Conservation (phyloP, 2,329 filamentous ascomycete species). For the Epichloe festucae region DNA sequence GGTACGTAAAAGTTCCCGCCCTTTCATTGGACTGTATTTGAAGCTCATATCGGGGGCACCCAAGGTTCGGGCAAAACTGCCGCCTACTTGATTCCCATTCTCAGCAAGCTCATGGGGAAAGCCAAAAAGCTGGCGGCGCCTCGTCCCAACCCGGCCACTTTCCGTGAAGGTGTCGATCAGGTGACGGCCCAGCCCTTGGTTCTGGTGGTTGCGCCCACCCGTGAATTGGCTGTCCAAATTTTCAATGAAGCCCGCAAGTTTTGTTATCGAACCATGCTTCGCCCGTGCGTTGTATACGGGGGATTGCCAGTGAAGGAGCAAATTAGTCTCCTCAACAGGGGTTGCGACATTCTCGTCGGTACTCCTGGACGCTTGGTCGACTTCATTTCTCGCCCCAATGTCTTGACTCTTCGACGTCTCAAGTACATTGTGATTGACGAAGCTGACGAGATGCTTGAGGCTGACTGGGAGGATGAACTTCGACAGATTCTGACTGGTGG, state of each 20-base stretch:
- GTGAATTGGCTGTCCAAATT: conserved; percentile 86
- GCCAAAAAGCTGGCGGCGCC: conserved; percentile 73
- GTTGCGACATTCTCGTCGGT: conserved; percentile 80
- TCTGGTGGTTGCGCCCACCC: conserved; percentile 71
- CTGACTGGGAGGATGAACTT: conserved; percentile 68
- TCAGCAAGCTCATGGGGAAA: conserved; percentile 92
- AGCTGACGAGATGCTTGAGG: conserved; percentile 79
- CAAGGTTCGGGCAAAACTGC: conserved; percentile 92
- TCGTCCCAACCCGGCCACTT: conserved; percentile 52
- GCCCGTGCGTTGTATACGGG: conserved; percentile 86
- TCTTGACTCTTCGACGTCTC: conserved; percentile 62
- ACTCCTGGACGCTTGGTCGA: conserved; percentile 79
- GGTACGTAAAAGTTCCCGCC: conserved; percentile 41
- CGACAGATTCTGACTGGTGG: conserved; percentile 65
- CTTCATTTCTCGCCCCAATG: conserved; percentile 59
- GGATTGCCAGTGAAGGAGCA: conserved; percentile 63
- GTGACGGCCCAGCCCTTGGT: conserved; percentile 78
- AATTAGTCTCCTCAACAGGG: conserved; percentile 58
- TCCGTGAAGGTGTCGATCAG: conserved; percentile 31
- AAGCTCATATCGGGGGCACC: not conserved
- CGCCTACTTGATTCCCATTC: conserved; percentile 76
- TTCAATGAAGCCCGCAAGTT: conserved; percentile 89
- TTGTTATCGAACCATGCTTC: conserved; percentile 89
- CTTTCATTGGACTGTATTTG: not conserved
- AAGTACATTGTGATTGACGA: conserved; percentile 82